Conservation (phyloP, 2,329 filamentous ascomycete species). For the Lasiodiplodia sp. region DNA sequence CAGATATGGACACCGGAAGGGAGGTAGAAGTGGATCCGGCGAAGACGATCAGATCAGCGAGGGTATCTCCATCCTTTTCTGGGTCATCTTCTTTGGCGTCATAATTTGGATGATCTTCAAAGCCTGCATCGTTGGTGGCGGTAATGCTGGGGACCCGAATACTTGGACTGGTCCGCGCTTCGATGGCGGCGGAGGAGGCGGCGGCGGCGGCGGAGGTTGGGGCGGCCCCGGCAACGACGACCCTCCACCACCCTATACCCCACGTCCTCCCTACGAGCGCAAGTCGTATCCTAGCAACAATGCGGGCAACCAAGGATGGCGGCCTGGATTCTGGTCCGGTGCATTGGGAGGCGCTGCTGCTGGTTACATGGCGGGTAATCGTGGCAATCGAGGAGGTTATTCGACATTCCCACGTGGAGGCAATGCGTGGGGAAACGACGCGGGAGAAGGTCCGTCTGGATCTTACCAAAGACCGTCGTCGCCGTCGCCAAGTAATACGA, state of each 20-base stretch:
- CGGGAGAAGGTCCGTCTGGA: constrained; percentile 32
- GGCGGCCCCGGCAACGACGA: constrained; percentile 55
- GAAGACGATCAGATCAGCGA: constrained; percentile 45
- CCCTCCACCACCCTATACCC: constrained; percentile 59
- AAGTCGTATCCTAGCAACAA: constrained; percentile 37
- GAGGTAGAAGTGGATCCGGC: constrained; percentile 44
- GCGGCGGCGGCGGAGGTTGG: constrained; percentile 52
- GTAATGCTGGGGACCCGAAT: constrained; percentile 24
- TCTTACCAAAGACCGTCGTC: constrained; percentile 41
- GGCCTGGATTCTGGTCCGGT: constrained; percentile 78
- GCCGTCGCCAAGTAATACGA: constrained; percentile 52
- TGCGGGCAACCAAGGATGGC: constrained; percentile 60
- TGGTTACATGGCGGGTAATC: constrained; percentile 63
- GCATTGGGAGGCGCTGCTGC: constrained; percentile 73
- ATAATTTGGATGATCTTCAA: constrained; percentile 68
- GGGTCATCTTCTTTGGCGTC: constrained; percentile 67
- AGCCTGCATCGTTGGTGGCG: constrained; percentile 49
- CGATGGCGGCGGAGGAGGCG: constrained; percentile 41
- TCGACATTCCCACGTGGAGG: constrained; percentile 40
- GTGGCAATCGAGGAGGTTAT: constrained; percentile 50
- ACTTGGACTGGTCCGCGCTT: constrained; percentile 35
- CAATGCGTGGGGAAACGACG: constrained; percentile 42
- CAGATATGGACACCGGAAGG: constrained; percentile 67
- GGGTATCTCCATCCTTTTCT: constrained; percentile 60
- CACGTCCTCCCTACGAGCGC: constrained; percentile 36